phyloP scores from a whole-genome alignment of 2,329 filamentous ascomycete genomes.

The Sporothrix pallida region DNA sequence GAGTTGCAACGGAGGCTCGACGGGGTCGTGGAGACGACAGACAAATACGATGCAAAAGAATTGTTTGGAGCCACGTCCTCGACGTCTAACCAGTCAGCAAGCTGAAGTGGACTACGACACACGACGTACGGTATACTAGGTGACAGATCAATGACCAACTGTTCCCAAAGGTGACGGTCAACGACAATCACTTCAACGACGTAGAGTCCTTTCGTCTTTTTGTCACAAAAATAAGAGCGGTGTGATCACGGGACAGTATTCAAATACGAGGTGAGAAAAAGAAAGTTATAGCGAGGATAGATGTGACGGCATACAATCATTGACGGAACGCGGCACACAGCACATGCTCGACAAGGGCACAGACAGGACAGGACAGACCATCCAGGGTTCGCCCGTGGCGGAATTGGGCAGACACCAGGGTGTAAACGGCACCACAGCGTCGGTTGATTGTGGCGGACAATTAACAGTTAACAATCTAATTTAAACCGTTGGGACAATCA shows the following conservation, averaged over 20 bases:
- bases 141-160: neutral
- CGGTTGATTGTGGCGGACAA: too few species aligned
- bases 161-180: neutral
- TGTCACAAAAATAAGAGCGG: neutral
- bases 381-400: neutral
- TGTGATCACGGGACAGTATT: neutral
- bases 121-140: neutral
- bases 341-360: too few species aligned
- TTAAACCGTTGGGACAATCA: too few species aligned
- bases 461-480: too few species aligned
- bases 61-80: neutral
- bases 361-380: too few species aligned
- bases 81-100: neutral
- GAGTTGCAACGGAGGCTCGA: too few species aligned
- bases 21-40: too few species aligned
- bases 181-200: neutral
- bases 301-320: neutral
- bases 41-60: neutral
- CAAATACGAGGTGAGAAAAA: constrained; percentile 12
- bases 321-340: too few species aligned
- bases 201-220: neutral
- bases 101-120: neutral
- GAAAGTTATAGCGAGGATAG: too few species aligned
- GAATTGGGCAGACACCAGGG: neutral
- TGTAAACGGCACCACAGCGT: too few species aligned